Evolutionary conservation across 805 yeast genomes (phyloP).

Genomic region (Myxozyma nipponensis): DNA sequence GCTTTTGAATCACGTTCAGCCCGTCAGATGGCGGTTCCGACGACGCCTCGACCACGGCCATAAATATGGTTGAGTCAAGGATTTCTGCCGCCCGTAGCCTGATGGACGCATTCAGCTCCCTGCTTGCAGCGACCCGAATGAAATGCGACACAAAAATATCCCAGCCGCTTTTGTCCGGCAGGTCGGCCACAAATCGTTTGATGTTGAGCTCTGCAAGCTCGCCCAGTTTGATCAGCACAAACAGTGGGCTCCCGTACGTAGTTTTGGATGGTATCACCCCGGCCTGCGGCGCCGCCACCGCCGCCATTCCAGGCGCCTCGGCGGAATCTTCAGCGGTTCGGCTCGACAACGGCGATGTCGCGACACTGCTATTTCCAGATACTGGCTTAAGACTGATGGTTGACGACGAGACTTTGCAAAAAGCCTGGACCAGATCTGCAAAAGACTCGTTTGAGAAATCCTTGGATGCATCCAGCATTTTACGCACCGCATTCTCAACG

Average conservation of each 20-base stretch:
- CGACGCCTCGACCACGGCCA: conserved; percentile 22
- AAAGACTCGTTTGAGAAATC: conserved; percentile 54
- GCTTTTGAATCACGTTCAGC: conserved; percentile 32
- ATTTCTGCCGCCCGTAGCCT: conserved; percentile 50
- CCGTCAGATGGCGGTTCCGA: neutral
- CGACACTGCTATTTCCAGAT: neutral
- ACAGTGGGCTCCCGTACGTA: conserved; percentile 34
- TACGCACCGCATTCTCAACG: conserved; percentile 55
- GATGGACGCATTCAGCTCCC: conserved; percentile 43
- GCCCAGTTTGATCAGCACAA: conserved; percentile 51
- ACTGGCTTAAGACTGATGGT: conserved; percentile 7
- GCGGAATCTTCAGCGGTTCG: neutral
- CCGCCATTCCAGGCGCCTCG: neutral
- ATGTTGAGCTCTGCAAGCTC: conserved; percentile 53
- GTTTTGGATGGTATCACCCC: neutral
- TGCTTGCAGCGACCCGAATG: conserved; percentile 44
- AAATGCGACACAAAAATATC: conserved; percentile 45
- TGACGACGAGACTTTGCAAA: conserved; percentile 40
- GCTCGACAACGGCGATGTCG: conserved; percentile 2
- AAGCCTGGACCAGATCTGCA: conserved; percentile 44
- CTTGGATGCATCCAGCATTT: conserved; percentile 58
- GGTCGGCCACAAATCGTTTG: conserved; percentile 40
- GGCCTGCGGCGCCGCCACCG: neutral
- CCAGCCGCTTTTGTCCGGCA: conserved; percentile 47
- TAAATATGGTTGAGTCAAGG: conserved; percentile 48